phyloP scores from a whole-genome alignment of 495 filamentous ascomycete species.

The Cetradonia linearis region DNA sequence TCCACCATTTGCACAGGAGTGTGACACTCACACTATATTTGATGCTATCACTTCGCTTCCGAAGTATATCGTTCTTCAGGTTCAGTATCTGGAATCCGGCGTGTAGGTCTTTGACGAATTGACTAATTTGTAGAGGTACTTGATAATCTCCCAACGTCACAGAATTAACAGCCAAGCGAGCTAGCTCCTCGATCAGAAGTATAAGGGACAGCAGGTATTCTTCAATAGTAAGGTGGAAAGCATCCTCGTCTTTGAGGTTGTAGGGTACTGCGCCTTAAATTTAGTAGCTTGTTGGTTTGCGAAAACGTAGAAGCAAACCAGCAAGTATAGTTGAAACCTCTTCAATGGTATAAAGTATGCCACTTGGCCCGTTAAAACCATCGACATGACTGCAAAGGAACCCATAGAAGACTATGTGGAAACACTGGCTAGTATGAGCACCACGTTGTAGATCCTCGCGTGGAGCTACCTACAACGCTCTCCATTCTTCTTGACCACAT shows the following conservation, averaged over 20 bases:
- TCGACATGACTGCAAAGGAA: slow-evolving; percentile 59
- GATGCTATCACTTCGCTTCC: slow-evolving; percentile 80
- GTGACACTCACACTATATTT: slow-evolving; percentile 68
- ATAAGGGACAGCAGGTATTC: slow-evolving; percentile 88
- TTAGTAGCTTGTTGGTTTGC: not conserved
- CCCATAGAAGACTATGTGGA: slow-evolving; percentile 58
- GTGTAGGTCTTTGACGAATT: slow-evolving; percentile 90
- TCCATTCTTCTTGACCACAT: slow-evolving; percentile 80
- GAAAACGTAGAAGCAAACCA: slow-evolving; percentile 40
- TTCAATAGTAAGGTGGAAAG: slow-evolving; percentile 92
- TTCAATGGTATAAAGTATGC: slow-evolving; percentile 74
- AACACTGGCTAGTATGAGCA: slow-evolving; percentile 35
- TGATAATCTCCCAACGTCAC: slow-evolving; percentile 86
- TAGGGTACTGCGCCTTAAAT: slow-evolving; percentile 59
- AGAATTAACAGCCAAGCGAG: slow-evolving; percentile 86
- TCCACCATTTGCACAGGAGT: not conserved
- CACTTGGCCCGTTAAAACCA: slow-evolving; percentile 29
- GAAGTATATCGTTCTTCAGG: slow-evolving; percentile 85
- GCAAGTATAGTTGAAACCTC: slow-evolving; percentile 68
- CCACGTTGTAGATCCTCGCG: not conserved
- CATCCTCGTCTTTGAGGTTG: slow-evolving; percentile 76
- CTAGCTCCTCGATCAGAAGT: slow-evolving; percentile 79
- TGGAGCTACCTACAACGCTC: slow-evolving; percentile 47
- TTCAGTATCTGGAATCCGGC: slow-evolving; percentile 95
- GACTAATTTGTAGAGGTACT: slow-evolving; percentile 72